Evolutionary conservation across 805 yeast genomes (phyloP), one percentile per base, ranked within the genome.

Genomic region (Teunomyces kruisii): DNA sequence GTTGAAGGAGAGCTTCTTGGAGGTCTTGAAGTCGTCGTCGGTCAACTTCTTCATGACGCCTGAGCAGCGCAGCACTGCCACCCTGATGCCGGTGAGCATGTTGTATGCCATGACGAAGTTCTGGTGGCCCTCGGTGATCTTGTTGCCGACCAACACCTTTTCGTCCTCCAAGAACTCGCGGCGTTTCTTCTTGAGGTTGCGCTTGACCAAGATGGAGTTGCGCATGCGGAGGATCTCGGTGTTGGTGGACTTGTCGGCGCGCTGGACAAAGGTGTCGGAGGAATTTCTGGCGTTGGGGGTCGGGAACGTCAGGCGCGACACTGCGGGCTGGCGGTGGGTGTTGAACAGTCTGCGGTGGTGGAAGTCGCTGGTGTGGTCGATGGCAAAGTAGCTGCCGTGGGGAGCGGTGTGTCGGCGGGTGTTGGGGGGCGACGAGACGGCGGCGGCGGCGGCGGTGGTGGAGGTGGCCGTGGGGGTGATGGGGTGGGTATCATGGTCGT

Each of bases 81-180:
- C 96, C 46, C 99, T 77, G 39, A 94, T 94, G 2, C 99, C 99
- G 0, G 98, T 91, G 46, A 95, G 76, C 97, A 94, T 92, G 64
- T 92, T 90, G 65, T 94, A 95, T 1, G 97, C 99, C 74, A 92
- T 83, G 22, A 90, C 88, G 57, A 85, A 94, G 63, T 91, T 94
- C 41, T 82, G 89, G 60, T 94, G 98, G 35, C 97, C 97, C 65
- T 94, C 98, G 50, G 85, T 79, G 32, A 89, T 91, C 54, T 84
- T 84, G 51, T 87, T 86, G 3, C 96, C 96, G 9, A 87, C 83
- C 36, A 84, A 63, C 3, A 84, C 91, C 39, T 63, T 60, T 43
- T 79, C 83, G 50, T 80, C 86, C 40, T 77, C 80, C 16, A 65
- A 49, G 32, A 65, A 59, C 12, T 70, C 72, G 46, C 58, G 65